Evolutionary conservation across 2,329 filamentous ascomycete species (phyloP), one percentile per base, ranked within the genome.

Genomic region (Westerdykella aurantiaca): DNA sequence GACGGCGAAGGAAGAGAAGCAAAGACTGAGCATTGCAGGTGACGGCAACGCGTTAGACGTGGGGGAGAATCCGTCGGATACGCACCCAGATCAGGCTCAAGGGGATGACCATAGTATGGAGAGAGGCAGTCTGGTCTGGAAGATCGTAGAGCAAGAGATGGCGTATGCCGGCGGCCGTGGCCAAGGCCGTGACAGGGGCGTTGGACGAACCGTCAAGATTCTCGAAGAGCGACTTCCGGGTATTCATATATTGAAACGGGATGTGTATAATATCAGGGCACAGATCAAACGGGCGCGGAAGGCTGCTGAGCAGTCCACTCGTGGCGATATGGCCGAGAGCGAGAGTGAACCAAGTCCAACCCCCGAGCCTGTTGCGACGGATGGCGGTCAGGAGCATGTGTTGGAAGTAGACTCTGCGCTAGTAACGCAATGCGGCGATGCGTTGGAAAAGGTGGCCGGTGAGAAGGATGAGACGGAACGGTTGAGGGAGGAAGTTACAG

Each of bases 101-200:
- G 51, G 48, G 16, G n/a, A 50, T 12, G 53, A 39, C 25, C 59
- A 61, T 16, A 57, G 53, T 21, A 52, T 58, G 12, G 60, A 64
- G 41, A 52, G 39, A 17, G 60, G 61, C 2, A 56, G 62, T 5
- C 46, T 59, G 4, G 60, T 64, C 1, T 66, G 62, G 62, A 52
- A 56, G 33, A 66, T 66, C 31, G 56, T 66, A 1, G 62, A 66
- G 50, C 56, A 61, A 37, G 62, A 66, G 25, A 66, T 66, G 62
- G 45, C 56, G 34, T 53, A 56, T 4, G 64, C 61, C 37, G 47
- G 45, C 10, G 56, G 52, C 5, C 45, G 51, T 1, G 51, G 50
- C 3, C 55, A 60, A 18, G 61, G 61, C 0, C 55, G 60, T 7
- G 62, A 66, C 34, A 51, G 62, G 12, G 61, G 62, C 10, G 61